Evolutionary conservation across 495 filamentous ascomycete genomes (phyloP).

Genomic region (Penicillium lagena): DNA sequence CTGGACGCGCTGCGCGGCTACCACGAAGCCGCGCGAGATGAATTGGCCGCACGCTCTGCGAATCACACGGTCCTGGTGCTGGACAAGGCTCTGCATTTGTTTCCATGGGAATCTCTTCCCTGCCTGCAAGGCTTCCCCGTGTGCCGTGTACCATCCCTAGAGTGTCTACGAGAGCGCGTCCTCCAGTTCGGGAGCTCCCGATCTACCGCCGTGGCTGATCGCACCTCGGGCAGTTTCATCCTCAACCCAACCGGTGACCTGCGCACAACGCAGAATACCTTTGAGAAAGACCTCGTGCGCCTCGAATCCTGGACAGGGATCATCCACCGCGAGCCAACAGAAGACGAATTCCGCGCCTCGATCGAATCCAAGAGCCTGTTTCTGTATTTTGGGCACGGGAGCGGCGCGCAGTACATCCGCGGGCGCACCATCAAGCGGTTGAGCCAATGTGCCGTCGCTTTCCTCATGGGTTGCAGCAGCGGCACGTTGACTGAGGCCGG

Average conservation of each 20-base stretch:
- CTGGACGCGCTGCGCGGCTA: conserved; percentile 75
- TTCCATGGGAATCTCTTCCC: conserved; percentile 94
- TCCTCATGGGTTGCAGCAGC: conserved; percentile 89
- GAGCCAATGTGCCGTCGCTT: conserved; percentile 68
- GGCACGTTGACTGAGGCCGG: conserved; percentile 73
- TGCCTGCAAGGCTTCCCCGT: conserved; percentile 75
- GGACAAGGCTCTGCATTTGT: conserved; percentile 80
- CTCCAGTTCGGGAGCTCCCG: conserved; percentile 38
- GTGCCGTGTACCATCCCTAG: conserved; percentile 77
- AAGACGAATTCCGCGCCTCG: conserved; percentile 63
- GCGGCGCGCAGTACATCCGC: conserved; percentile 89
- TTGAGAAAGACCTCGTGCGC: conserved; percentile 53
- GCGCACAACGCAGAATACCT: conserved; percentile 66
- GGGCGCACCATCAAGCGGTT: conserved; percentile 71
- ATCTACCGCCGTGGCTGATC: conserved; percentile 22
- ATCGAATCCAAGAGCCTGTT: conserved; percentile 60
- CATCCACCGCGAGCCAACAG: conserved; percentile 59
- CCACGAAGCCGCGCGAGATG: conserved; percentile 49
- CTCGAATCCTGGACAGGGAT: conserved; percentile 61
- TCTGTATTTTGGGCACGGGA: conserved; percentile 94
- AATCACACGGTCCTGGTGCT: conserved; percentile 87
- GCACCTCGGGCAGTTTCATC: conserved; percentile 67
- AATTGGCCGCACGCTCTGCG: conserved; percentile 54
- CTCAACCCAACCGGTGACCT: conserved; percentile 85
- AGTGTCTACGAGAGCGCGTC: conserved; percentile 66